phyloP scores from a whole-genome alignment of 1,284 basidiomycete genomes.

The Ustilago tritici region DNA sequence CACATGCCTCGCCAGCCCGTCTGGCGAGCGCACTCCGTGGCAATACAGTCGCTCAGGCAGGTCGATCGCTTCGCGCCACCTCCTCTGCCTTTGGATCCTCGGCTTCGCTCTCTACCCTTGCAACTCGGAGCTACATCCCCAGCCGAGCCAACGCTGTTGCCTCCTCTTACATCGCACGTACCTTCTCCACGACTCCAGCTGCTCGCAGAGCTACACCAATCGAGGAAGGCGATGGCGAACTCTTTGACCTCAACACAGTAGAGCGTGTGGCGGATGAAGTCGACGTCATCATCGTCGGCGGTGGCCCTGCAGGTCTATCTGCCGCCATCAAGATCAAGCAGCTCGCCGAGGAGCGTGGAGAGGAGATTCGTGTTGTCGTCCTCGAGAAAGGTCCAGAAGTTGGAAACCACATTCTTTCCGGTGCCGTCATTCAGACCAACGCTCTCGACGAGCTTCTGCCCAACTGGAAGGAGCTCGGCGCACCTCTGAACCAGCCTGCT shows the following conservation, averaged over 20 bases:
- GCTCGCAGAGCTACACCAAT: constrained; percentile 45
- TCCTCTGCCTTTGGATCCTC: constrained; percentile 20
- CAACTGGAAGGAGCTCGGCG: constrained; percentile 79
- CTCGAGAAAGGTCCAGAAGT: constrained; percentile 95
- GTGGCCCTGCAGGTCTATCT: constrained; percentile 91
- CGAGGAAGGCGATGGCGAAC: constrained; percentile 60
- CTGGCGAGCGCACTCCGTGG: constrained; percentile 35
- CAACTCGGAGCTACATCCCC: constrained; percentile 16
- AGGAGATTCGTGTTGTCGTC: constrained; percentile 89
- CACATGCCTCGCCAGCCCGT: constrained; percentile 41
- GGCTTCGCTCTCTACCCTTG: constrained; percentile 28
- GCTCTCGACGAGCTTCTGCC: constrained; percentile 93
- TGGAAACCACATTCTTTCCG: constrained; percentile 94
- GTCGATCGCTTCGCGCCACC: constrained; percentile 33
- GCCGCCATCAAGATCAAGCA: constrained; percentile 98
- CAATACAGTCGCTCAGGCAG: constrained; percentile 13
- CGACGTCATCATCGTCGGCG: constrained; percentile 97
- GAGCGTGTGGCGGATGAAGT: constrained; percentile 75
- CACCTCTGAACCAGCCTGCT: constrained; percentile 81
- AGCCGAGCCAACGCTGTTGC: constrained; percentile 24
- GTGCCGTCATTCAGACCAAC: constrained; percentile 92
- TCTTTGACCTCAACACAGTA: constrained; percentile 63
- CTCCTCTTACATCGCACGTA: constrained; percentile 22
- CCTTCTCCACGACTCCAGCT: constrained; percentile 38
- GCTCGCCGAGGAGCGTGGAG: constrained; percentile 81